These are phyloP conservation scores for Vicia faba DNA, from an alignment of 306 rosid genomes.

Conservation along the genomic window DNA sequence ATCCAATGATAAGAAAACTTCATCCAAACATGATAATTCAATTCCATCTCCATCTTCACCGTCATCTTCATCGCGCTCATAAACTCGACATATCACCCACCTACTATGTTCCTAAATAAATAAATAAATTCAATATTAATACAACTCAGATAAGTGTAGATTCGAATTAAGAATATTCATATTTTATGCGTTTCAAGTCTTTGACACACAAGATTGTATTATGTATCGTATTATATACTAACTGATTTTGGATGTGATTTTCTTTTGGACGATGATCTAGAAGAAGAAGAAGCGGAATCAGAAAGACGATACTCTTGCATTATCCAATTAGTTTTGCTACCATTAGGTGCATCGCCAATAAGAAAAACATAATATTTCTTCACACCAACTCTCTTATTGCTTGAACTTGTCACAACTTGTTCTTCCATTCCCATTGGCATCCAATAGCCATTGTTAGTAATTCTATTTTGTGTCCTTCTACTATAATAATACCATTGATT, in stretches of 20 bases:
- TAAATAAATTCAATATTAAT: too few relatives aligned
- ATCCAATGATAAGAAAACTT: conserved; percentile 89
- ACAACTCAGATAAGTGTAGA: too few relatives aligned
- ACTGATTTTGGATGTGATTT: conserved; percentile 64
- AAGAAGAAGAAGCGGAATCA: conserved; percentile 48
- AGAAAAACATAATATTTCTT: conserved; percentile 68
- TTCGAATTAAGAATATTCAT: too few relatives aligned
- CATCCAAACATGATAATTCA: conserved; percentile 92
- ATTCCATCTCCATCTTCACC: conserved; percentile 57
- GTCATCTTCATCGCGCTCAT: conserved; percentile 50
- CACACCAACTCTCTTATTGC: conserved; percentile 61
- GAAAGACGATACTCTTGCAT: conserved; percentile 85
- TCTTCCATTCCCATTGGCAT: conserved; percentile 71
- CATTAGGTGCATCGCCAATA: conserved; percentile 59
- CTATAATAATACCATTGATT: conserved; percentile 91
- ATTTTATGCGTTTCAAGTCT: background rate
- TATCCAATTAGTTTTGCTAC: conserved; percentile 75
- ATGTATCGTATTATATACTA: too few relatives aligned
- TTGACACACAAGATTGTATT: too few relatives aligned
- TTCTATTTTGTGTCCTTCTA: conserved; percentile 67
- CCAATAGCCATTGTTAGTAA: conserved; percentile 75
- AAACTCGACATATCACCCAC: conserved; percentile 84
- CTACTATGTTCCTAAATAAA: conserved; percentile 61
- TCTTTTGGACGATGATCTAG: conserved; percentile 64
- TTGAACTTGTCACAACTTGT: conserved; percentile 50